These are phyloP conservation scores for Ceratocystis cacaofunesta DNA, from an alignment of 2,329 filamentous ascomycete species.

Conservation along the genomic window DNA sequence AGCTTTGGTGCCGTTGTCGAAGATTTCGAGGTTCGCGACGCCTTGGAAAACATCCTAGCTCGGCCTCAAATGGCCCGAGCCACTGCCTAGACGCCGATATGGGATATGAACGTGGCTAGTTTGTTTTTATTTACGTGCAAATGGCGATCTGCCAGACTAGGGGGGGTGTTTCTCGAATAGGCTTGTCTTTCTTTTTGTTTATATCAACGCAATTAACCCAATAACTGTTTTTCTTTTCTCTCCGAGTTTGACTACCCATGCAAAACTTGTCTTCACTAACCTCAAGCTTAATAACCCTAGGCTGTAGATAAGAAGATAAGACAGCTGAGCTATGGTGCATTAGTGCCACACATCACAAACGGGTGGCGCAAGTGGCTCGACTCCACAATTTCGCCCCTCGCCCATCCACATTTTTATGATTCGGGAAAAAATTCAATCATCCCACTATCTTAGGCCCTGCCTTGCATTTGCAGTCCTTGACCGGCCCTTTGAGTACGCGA, in stretches of 20 bases:
- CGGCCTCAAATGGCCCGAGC: conserved; percentile 2
- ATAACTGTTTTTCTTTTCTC: background rate
- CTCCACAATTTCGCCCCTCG: conserved; percentile 14
- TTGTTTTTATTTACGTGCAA: background rate
- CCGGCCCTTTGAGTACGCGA: conserved; percentile 6
- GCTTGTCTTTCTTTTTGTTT: background rate
- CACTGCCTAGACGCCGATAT: background rate
- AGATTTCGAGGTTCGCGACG: conserved; percentile 60
- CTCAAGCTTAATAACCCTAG: background rate
- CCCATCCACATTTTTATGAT: conserved; percentile 15
- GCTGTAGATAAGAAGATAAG: background rate
- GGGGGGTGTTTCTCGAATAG: background rate
- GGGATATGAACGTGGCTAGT: background rate
- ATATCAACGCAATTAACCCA: background rate
- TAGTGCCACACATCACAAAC: background rate
- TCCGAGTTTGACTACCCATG: background rate
- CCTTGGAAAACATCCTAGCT: conserved; percentile 54
- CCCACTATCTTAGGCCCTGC: conserved; percentile 5
- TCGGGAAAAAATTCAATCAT: conserved; percentile 15
- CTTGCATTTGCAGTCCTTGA: background rate
- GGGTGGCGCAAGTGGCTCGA: background rate
- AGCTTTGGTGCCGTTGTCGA: conserved; percentile 52
- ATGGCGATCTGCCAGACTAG: background rate
- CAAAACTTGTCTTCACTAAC: background rate
- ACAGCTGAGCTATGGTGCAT: background rate